A percentile compares a stretch with the other conserved stretches of the same genome.
Evolutionary conservation across 495 filamentous ascomycete species (phyloP).

Genomic region (Ramalina intermedia): DNA sequence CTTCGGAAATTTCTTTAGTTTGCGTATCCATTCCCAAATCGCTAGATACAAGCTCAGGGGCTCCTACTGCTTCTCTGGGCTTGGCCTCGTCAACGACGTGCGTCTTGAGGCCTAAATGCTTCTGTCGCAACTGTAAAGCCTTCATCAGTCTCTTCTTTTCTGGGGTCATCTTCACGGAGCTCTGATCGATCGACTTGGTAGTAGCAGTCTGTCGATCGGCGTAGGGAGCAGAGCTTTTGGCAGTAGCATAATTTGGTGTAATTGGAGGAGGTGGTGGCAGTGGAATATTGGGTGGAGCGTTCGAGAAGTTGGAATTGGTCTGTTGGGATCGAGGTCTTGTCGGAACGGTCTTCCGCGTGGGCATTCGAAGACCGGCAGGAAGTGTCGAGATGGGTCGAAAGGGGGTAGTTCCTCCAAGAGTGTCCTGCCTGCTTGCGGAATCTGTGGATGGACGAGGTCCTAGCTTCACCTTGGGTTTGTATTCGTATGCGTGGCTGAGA

Average conservation of each 20-base stretch:
- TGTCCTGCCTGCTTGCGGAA: constrained; percentile 46
- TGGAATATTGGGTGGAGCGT: constrained; percentile 20
- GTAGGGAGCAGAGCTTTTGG: constrained; percentile 21
- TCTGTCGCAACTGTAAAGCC: constrained; percentile 77
- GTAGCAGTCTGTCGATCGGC: constrained; percentile 25
- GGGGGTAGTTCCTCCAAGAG: constrained; percentile 35
- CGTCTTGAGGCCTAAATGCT: constrained; percentile 39
- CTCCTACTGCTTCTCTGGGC: not conserved
- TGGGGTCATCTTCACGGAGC: constrained; percentile 55
- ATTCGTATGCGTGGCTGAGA: constrained; percentile 39
- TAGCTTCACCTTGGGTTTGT: constrained; percentile 64
- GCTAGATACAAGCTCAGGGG: not conserved
- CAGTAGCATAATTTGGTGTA: constrained; percentile 11
- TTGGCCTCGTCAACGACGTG: constrained; percentile 2
- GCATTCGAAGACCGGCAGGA: constrained; percentile 34
- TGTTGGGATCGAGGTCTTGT: constrained; percentile 31
- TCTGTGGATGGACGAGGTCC: constrained; percentile 72
- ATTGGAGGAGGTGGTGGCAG: constrained; percentile 36
- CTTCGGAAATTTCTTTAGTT: too few relatives aligned
- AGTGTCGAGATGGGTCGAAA: constrained; percentile 61
- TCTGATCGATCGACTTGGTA: constrained; percentile 14
- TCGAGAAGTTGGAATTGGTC: constrained; percentile 20
- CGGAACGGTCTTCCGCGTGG: constrained; percentile 26
- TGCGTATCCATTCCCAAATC: constrained; percentile 1
- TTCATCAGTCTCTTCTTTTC: constrained; percentile 90